Evolutionary conservation across 805 yeast species (phyloP).

Genomic region (Candida insectalens): DNA sequence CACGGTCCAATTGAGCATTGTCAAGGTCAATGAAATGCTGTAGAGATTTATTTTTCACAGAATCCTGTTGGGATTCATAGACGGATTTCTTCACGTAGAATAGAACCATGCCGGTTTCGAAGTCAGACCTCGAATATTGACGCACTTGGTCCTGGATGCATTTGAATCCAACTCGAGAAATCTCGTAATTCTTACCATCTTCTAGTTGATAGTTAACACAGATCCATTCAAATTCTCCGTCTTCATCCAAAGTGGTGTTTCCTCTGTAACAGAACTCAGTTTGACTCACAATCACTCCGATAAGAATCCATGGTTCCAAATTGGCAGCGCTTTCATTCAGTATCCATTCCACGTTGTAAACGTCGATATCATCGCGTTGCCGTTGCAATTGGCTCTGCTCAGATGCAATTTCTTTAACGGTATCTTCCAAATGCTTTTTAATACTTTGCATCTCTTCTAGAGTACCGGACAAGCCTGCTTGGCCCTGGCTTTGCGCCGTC

Average conservation of each 20-base stretch:
- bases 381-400: slow-evolving; percentile 8
- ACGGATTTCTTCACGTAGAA: slow-evolving; percentile 24
- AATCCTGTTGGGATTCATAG: slow-evolving; percentile 7
- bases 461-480: too few species aligned
- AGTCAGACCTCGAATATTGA: slow-evolving; percentile 13
- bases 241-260: slow-evolving; percentile 4
- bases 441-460: too few species aligned
- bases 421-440: slow-evolving; percentile 6
- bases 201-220: slow-evolving; percentile 17
- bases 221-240: slow-evolving; percentile 20
- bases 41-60: slow-evolving; percentile 16
- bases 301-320: slow-evolving; percentile 29
- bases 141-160: slow-evolving; percentile 15
- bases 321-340: slow-evolving; percentile 11
- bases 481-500: slow-evolving; percentile 7
- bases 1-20: slow-evolving; percentile 13
- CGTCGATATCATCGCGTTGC: slow-evolving; percentile 11
- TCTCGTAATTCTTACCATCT: slow-evolving; percentile 18
- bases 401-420: slow-evolving; percentile 8
- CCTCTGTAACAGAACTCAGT: slow-evolving; percentile 23
- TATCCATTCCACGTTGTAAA: slow-evolving; percentile 19
- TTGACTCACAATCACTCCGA: slow-evolving; percentile 27
- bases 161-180: slow-evolving; percentile 15
- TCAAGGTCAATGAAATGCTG: slow-evolving; percentile 24
- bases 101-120: slow-evolving; percentile 24